Evolutionary conservation across 768 basidiomycete species (phyloP).

Genomic region (Hirschioporus abietinus): DNA sequence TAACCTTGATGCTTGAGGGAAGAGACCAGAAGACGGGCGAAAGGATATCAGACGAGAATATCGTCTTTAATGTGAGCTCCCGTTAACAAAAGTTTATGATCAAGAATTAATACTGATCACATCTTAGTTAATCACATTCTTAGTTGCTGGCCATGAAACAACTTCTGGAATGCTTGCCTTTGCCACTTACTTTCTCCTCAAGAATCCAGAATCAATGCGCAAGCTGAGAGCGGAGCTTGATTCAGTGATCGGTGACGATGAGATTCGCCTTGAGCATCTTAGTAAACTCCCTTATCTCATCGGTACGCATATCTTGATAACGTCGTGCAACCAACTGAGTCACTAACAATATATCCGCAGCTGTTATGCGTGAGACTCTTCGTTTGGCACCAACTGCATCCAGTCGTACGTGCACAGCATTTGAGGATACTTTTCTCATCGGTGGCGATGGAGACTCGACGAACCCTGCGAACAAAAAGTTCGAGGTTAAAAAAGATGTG

Average conservation of each 20-base stretch:
- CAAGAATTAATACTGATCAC: not conserved
- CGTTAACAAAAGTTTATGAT: not conserved
- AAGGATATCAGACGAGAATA: conserved; percentile 34
- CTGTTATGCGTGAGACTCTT: conserved; percentile 28
- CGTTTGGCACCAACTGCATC: conserved; percentile 36
- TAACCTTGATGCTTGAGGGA: conserved; percentile 40
- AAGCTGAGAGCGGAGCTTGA: conserved; percentile 45
- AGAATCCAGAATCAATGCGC: conserved; percentile 35
- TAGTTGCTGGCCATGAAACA: conserved; percentile 43
- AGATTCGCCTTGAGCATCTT: conserved; percentile 34
- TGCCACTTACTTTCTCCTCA: conserved; percentile 38
- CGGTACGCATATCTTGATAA: conserved; percentile 21
- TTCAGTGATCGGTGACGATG: conserved; percentile 34
- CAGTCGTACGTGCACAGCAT: conserved; percentile 26
- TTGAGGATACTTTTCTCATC: conserved; percentile 33
- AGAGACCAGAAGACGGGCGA: conserved; percentile 42
- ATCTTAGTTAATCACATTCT: conserved; percentile 40
- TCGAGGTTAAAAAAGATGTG: conserved; percentile 29
- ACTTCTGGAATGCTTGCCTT: conserved; percentile 35
- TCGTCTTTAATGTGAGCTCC: conserved; percentile 34
- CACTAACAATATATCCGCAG: conserved; percentile 14
- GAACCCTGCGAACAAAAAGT: conserved; percentile 21
- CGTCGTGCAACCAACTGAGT: not conserved
- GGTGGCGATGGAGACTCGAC: conserved; percentile 19
- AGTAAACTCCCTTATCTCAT: conserved; percentile 38